Evolutionary conservation across 106 monocot genomes (phyloP).

Genomic region (Dendrobium officinale): DNA sequence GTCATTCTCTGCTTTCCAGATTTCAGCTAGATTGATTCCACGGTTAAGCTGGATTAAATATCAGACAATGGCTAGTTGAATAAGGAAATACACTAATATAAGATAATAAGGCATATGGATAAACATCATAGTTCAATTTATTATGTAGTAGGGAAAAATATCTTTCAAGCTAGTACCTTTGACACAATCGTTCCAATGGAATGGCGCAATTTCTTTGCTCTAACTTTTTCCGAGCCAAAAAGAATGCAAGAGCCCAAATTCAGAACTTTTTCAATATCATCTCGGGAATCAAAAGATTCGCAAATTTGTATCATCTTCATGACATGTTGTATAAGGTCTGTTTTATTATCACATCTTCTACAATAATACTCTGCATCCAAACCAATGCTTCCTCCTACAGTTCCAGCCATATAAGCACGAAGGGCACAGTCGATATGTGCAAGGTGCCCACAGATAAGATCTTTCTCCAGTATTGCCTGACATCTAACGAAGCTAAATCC

Average conservation of each 20-base stretch:
- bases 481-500: conserved; percentile 61
- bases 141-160: background rate
- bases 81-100: conserved; percentile 11
- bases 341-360: conserved; percentile 72
- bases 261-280: conserved; percentile 45
- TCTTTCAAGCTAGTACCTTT: conserved; percentile 39
- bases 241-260: conserved; percentile 44
- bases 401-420: conserved; percentile 70
- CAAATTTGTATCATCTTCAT: conserved; percentile 23
- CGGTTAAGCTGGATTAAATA: conserved; percentile 52
- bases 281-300: conserved; percentile 33
- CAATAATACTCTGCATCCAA: conserved; percentile 83
- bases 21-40: conserved; percentile 35
- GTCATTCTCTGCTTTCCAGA: conserved; percentile 40
- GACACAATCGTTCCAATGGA: conserved; percentile 23
- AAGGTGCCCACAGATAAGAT: conserved; percentile 60
- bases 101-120: conserved; percentile 2
- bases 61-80: conserved; percentile 21
- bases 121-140: background rate
- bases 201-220: conserved; percentile 42
- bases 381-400: conserved; percentile 62
- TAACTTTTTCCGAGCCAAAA: conserved; percentile 33
- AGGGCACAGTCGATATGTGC: conserved; percentile 79
- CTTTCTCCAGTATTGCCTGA: conserved; percentile 38
- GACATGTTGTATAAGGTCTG: conserved; percentile 57